A percentile compares a stretch with the other conserved stretches of the same genome.
These are phyloP conservation scores for Triticum turgidum DNA, from an alignment of 176 grass and related monocot genomes.

Conservation along the genomic window DNA sequence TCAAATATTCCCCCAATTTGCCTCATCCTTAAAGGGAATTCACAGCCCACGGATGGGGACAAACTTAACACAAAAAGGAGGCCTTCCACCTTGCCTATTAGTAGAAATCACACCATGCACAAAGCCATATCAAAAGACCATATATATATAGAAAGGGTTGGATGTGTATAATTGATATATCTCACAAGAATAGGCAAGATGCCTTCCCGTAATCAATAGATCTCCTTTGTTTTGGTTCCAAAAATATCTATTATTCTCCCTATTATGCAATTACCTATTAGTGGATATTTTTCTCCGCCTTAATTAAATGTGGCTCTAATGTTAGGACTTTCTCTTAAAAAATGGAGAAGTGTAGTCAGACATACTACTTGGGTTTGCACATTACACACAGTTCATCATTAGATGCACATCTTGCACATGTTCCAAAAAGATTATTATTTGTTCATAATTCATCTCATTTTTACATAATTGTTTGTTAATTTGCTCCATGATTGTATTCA, in stretches of 20 bases:
- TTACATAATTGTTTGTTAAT: background rate
- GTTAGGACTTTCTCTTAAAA: background rate
- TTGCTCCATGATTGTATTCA: conserved; percentile 16
- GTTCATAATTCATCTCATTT: background rate
- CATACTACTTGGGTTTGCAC: background rate
- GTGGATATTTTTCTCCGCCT: background rate
- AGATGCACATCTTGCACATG: background rate
- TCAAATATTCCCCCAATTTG: conserved; percentile 58
- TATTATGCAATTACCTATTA: background rate
- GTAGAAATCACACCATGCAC: conserved; percentile 32
- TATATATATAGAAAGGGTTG: conserved; percentile 3
- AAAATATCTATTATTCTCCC: background rate
- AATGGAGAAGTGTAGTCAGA: background rate
- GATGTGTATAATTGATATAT: conserved; percentile 4
- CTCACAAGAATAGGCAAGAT: background rate
- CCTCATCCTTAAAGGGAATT: conserved; percentile 54
- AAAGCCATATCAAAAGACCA: conserved; percentile 33
- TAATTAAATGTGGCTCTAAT: background rate
- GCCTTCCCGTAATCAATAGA: conserved; percentile 12
- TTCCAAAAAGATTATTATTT: background rate
- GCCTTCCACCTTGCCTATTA: conserved; percentile 49
- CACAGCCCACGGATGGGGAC: conserved; percentile 50
- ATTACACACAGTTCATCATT: background rate
- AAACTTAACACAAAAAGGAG: conserved; percentile 41
- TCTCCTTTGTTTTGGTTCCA: background rate